Base-by-base conservation (phyloP, 2,329 filamentous ascomycete species). In the Xylaria sp. region DNA sequence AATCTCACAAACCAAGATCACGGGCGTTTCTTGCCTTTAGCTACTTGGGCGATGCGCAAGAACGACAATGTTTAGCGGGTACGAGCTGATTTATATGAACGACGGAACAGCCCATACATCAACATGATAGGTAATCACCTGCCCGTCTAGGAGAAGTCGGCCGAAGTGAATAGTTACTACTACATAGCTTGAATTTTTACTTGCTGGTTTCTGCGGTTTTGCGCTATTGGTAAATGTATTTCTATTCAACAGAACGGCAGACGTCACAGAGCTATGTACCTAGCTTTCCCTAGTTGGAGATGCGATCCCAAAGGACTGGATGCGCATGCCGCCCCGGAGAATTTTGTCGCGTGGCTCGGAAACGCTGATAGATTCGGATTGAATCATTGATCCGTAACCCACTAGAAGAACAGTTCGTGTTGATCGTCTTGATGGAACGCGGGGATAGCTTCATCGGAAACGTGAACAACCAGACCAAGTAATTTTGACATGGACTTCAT, bases 361-460 rank as follows among this genome's bases (percentile, higher is more conserved):
- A n/a, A 24, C 20, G 37, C 17, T n/a, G 20, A 26, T 46, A 16
- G 24, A 26, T 20, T 4, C 26, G 24, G 6, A 44, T 9, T n/a
- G 13, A n/a, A 44, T 44, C 37, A 47, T 60, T 50, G 55, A 52
- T 55, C 54, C 54, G 52, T 56, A 53, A 50, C 47, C 19, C 43
- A 43, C 50, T 20, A 22, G 9, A 26, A 26, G 11, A 11, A 26
- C 24, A 11, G 11, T 26, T 11, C 11, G 11, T 26, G 5, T 11
- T 26, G 11, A 11, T 26, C 5, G 16, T 34, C n/a, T n/a, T 34
- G 5, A 34, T 34, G 6, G 9, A 34, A 34, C 9, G 29, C 29
- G 6, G 16, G 29, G 8, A 34, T 7, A 13, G 16, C 6, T 13
- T 34, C 29, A 34, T 34, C 29, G 29, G 29, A 34, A 34, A 34